These are phyloP conservation scores for Pontederia crassipes DNA, from an alignment of 176 grass and related monocot genomes.

Conservation along the genomic window DNA sequence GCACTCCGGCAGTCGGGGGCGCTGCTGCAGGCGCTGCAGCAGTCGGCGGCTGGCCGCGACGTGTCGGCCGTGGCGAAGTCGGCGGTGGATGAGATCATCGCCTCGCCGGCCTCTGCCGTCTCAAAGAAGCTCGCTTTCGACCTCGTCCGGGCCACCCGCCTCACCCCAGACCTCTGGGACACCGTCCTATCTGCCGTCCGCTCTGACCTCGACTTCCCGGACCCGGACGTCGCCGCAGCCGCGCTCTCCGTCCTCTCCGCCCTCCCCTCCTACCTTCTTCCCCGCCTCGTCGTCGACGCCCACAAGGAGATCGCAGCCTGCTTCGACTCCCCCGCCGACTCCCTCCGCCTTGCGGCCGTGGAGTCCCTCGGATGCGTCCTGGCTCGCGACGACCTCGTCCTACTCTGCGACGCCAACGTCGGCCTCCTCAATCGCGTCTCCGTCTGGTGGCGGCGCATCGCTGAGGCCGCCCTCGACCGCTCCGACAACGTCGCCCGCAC, in stretches of 20 bases:
- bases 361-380: too few species aligned
- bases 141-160: slow-evolving; percentile 66
- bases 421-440: too few species aligned
- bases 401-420: too few species aligned
- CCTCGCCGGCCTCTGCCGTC: slow-evolving; percentile 64
- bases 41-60: slow-evolving; percentile 76
- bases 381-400: too few species aligned
- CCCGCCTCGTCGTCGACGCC: too few species aligned
- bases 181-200: slow-evolving; percentile 52
- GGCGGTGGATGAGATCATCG: slow-evolving; percentile 68
- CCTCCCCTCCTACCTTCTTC: slow-evolving; percentile 48
- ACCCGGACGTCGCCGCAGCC: slow-evolving; percentile 78
- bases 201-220: slow-evolving; percentile 78
- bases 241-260: slow-evolving; percentile 79
- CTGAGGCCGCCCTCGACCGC: neutral
- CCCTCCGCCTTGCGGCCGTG: too few species aligned
- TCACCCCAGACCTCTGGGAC: slow-evolving; percentile 72
- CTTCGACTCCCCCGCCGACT: too few species aligned
- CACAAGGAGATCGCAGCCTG: too few species aligned
- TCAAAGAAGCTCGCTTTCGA: slow-evolving; percentile 91
- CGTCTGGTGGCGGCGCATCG: too few species aligned
- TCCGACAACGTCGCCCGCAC: slow-evolving; percentile 59
- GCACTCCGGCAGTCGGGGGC: slow-evolving; percentile 84
- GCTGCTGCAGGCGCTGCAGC: slow-evolving; percentile 77
- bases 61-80: slow-evolving; percentile 79